Conservation (phyloP, 2,329 filamentous ascomycete genomes). For the Dactylella cylindrospora region DNA sequence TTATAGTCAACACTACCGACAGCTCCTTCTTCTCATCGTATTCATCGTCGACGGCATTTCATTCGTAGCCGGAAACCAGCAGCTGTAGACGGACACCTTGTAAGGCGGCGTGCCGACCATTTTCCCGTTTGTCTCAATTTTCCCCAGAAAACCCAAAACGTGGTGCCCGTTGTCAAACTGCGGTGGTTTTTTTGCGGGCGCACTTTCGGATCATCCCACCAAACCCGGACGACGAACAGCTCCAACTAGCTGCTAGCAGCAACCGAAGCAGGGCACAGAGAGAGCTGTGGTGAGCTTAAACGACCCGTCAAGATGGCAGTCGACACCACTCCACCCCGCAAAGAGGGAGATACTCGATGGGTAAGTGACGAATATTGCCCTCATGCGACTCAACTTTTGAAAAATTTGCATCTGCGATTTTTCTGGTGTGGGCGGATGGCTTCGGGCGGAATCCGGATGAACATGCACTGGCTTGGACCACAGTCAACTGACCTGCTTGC, state of each 20-base stretch:
- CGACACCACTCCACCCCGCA: slow-evolving; percentile 12
- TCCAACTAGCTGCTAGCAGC: too few relatives aligned
- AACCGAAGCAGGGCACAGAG: not conserved
- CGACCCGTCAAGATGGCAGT: slow-evolving; percentile 10
- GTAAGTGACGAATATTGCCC: slow-evolving; percentile 13
- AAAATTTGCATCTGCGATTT: slow-evolving; percentile 2
- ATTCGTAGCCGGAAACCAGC: not conserved
- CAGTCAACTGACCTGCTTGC: slow-evolving; percentile 26
- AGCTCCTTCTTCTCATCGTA: slow-evolving; percentile 6
- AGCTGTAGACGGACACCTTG: slow-evolving; percentile 1
- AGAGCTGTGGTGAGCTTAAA: too few relatives aligned
- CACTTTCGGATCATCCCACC: not conserved
- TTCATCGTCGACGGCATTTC: slow-evolving; percentile 5
- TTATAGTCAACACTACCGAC: not conserved
- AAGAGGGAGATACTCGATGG: slow-evolving; percentile 41
- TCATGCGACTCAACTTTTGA: not conserved
- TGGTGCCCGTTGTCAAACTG: not conserved
- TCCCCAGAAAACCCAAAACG: slow-evolving; percentile 28
- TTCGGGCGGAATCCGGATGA: slow-evolving; percentile 34
- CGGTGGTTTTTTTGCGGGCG: slow-evolving; percentile 11
- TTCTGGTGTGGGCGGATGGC: slow-evolving; percentile 15
- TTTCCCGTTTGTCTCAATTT: slow-evolving; percentile 24
- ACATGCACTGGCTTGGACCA: slow-evolving; percentile 17
- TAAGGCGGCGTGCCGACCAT: not conserved
- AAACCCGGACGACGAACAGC: slow-evolving; percentile 5